These are phyloP conservation scores for Cyclotella kingstonii DNA, from an alignment of 108 stramenopile genomes.

Conservation along the genomic window DNA sequence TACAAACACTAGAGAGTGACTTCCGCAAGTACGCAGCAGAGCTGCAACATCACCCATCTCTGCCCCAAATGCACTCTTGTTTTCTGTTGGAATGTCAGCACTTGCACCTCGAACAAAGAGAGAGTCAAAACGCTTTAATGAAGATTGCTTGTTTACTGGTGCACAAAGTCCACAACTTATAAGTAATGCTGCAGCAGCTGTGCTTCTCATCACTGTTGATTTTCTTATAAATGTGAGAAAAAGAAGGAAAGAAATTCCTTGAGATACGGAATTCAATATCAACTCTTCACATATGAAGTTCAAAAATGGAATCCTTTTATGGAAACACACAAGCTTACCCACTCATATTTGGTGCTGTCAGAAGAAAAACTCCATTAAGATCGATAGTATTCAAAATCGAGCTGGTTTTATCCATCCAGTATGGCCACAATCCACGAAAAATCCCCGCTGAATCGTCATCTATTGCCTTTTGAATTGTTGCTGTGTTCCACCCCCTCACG, in stretches of 20 bases:
- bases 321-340: no score
- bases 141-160: slow-evolving; percentile 58
- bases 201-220: slow-evolving; percentile 89
- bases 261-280: background rate
- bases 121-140: slow-evolving; percentile 76
- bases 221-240: background rate
- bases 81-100: slow-evolving; percentile 89
- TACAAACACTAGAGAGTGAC: slow-evolving; percentile 85
- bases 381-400: slow-evolving; percentile 75
- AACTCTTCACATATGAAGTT: slow-evolving; percentile 8
- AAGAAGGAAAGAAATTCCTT: background rate
- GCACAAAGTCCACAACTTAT: slow-evolving; percentile 82
- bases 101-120: slow-evolving; percentile 90
- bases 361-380: slow-evolving; percentile 70
- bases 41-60: slow-evolving; percentile 95
- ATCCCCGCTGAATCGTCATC: slow-evolving; percentile 32
- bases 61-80: slow-evolving; percentile 89
- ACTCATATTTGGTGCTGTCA: slow-evolving; percentile 97
- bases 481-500: slow-evolving; percentile 62
- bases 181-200: slow-evolving; percentile 86
- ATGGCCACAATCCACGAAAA: slow-evolving; percentile 74
- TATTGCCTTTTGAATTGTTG: slow-evolving; percentile 45
- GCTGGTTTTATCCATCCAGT: slow-evolving; percentile 77
- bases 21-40: slow-evolving; percentile 78
- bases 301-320: no score